These are phyloP conservation scores for Zopfochytrium polystomum DNA, from an alignment of 371 early-diverging fungal genomes.

Conservation along the genomic window DNA sequence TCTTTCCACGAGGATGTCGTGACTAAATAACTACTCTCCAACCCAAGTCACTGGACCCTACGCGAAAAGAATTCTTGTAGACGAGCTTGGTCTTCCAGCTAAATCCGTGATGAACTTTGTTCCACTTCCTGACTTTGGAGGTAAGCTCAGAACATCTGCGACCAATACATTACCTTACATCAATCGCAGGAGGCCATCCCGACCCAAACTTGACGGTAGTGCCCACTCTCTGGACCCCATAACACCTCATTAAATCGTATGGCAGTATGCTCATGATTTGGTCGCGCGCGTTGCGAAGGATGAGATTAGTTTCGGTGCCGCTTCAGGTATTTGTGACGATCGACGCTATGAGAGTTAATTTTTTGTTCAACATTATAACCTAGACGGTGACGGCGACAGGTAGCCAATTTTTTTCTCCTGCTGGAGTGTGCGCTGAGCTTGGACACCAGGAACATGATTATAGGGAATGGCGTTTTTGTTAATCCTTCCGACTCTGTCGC, in stretches of 20 bases:
- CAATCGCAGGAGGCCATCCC: slow-evolving; percentile 71
- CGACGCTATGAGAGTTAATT: slow-evolving; percentile 47
- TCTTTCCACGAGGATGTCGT: not conserved
- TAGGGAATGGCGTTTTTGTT: slow-evolving; percentile 84
- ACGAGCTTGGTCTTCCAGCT: slow-evolving; percentile 82
- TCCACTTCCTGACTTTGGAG: slow-evolving; percentile 89
- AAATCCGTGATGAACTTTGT: slow-evolving; percentile 78
- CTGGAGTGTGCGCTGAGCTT: too few species aligned
- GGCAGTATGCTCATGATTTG: slow-evolving; percentile 82
- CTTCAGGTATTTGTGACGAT: too few species aligned
- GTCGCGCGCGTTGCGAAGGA: slow-evolving; percentile 85
- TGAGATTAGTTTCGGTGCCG: slow-evolving; percentile 85
- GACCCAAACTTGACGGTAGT: slow-evolving; percentile 90
- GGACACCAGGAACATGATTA: slow-evolving; percentile 96
- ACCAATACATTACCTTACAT: slow-evolving; percentile 11
- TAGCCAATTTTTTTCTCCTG: too few species aligned
- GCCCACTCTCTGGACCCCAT: too few species aligned
- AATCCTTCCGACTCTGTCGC: slow-evolving; percentile 97
- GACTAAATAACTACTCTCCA: not conserved
- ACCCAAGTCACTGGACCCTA: slow-evolving; percentile 90
- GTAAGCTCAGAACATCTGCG: slow-evolving; percentile 23
- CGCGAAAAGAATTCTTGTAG: slow-evolving; percentile 76
- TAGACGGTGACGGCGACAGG: slow-evolving; percentile 49
- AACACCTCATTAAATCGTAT: too few species aligned
- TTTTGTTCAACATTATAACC: not conserved